These are phyloP conservation scores for Colletotrichum viniferum DNA, from an alignment of 2,329 filamentous ascomycete species.

Conservation along the genomic window DNA sequence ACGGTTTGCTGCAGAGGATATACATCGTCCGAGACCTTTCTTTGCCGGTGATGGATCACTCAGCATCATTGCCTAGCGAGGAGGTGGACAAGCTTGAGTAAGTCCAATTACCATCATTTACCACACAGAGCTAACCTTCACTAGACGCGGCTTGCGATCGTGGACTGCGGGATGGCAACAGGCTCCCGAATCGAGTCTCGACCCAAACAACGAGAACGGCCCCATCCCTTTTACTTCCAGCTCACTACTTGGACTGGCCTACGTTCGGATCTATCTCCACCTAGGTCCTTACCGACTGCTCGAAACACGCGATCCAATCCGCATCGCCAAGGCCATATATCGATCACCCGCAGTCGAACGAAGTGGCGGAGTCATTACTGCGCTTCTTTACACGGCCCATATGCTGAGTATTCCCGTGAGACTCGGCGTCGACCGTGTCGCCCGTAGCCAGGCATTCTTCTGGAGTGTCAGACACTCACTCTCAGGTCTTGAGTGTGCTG, in stretches of 20 bases:
- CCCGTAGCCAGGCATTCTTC: constrained; percentile 58
- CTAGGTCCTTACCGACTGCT: constrained; percentile 47
- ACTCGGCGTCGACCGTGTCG: constrained; percentile 58
- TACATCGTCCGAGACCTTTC: constrained; percentile 41
- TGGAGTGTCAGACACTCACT: constrained; percentile 63
- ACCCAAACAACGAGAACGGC: constrained; percentile 44
- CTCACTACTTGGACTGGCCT: constrained; percentile 49
- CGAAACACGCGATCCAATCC: constrained; percentile 44
- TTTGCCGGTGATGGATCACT: constrained; percentile 35
- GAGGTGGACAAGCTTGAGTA: constrained; percentile 41
- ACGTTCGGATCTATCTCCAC: constrained; percentile 49
- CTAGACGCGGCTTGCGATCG: constrained; percentile 36
- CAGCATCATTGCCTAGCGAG: constrained; percentile 34
- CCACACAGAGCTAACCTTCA: neutral
- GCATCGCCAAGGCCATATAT: constrained; percentile 43
- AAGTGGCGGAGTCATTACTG: constrained; percentile 51
- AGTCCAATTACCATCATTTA: neutral
- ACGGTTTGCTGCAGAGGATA: constrained; percentile 41
- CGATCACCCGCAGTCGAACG: constrained; percentile 45
- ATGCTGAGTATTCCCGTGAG: constrained; percentile 60
- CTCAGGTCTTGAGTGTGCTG: constrained; percentile 58
- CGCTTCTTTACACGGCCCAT: constrained; percentile 58
- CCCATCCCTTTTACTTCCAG: constrained; percentile 49
- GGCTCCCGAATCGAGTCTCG: constrained; percentile 40
- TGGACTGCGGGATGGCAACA: constrained; percentile 45